These are phyloP conservation scores for Aspergillus uvarum DNA, from an alignment of 2,329 filamentous ascomycete genomes.

Conservation along the genomic window DNA sequence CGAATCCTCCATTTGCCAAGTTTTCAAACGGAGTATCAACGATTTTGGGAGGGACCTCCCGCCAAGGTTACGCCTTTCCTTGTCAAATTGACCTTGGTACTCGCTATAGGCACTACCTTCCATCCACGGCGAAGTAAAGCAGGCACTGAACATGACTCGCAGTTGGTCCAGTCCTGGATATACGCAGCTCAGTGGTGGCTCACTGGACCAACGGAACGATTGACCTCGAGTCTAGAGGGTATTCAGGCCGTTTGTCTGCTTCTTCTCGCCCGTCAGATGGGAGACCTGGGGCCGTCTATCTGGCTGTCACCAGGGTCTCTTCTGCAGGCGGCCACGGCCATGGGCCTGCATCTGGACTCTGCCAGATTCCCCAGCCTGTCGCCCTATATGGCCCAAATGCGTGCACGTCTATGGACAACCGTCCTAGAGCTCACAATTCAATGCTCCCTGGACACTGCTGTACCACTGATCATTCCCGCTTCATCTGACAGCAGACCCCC, in stretches of 20 bases:
- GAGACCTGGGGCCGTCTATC: conserved; percentile 23
- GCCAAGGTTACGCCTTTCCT: conserved; percentile 19
- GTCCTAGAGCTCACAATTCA: conserved; percentile 19
- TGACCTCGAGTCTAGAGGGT: conserved; percentile 28
- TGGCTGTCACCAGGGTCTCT: conserved; percentile 25
- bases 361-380: conserved; percentile 20
- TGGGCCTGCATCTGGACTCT: conserved; percentile 33
- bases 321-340: conserved; percentile 26
- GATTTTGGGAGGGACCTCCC: conserved; percentile 28
- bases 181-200: conserved; percentile 40
- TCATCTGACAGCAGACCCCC: conserved; percentile 16
- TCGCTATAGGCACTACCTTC: conserved; percentile 34
- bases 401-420: conserved; percentile 19
- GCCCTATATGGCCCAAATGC: conserved; percentile 16
- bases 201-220: conserved; percentile 34
- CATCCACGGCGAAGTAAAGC: conserved; percentile 16
- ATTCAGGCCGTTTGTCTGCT: conserved; percentile 38
- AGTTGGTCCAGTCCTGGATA: conserved; percentile 27
- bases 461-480: conserved; percentile 7
- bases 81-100: conserved; percentile 34
- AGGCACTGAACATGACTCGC: conserved; percentile 12
- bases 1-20: conserved; percentile 36
- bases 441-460: conserved; percentile 15
- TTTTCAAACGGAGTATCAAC: conserved; percentile 33
- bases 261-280: conserved; percentile 31